Base-by-base conservation (phyloP, 2,329 filamentous ascomycete genomes). In the Sporothrix luriei region DNA sequence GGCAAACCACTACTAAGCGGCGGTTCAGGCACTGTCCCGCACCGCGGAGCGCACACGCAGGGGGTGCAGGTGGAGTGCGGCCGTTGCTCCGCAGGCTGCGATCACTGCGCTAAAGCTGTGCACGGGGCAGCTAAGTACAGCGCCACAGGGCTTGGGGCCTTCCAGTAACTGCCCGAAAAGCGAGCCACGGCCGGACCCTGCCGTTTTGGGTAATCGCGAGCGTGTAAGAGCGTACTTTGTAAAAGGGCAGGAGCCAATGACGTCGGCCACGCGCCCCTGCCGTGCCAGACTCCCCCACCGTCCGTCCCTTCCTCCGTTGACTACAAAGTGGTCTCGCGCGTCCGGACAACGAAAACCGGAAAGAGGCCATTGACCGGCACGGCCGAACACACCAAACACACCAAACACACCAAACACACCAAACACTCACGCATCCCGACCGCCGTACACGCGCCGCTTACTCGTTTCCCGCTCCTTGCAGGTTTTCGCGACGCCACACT, bases 301-400 rank as follows among this genome's bases (percentile, higher is more conserved):
- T n/a, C n/a, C n/a, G n/a, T n/a, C n/a, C n/a, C n/a, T n/a, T n/a
- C n/a, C n/a, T n/a, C n/a, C n/a, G 38, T 24, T 26, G 64, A 66
- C 62, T 70, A 70, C 68, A 70, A 70, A 70, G 68, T 70, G 68
- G 68, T 69, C 51, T 66, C 62, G 52, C 68, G 68, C 68, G 62
- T 66, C 61, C 68, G 43, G 24, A 65, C 19, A 65, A 29, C 33
- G 13, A 54, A 61, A 21, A 21, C 33, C 33, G 33, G 33, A 43
- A 21, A 11, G 38, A 40, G 38, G 38, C 55, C 33, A n/a, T 48
- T 14, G 43, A 33, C 1, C 5, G 9, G 33, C 33, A 33, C 33
- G 33, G 33, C 33, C 33, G 1, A 33, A 33, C 33, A 33, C 33
- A 33, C 33, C 43, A 48, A 43, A 24, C 55, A 61, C 24, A 14